These are phyloP conservation scores for Geotrichum cucujoidarum DNA, from an alignment of 1,139 yeast species.

Conservation along the genomic window DNA sequence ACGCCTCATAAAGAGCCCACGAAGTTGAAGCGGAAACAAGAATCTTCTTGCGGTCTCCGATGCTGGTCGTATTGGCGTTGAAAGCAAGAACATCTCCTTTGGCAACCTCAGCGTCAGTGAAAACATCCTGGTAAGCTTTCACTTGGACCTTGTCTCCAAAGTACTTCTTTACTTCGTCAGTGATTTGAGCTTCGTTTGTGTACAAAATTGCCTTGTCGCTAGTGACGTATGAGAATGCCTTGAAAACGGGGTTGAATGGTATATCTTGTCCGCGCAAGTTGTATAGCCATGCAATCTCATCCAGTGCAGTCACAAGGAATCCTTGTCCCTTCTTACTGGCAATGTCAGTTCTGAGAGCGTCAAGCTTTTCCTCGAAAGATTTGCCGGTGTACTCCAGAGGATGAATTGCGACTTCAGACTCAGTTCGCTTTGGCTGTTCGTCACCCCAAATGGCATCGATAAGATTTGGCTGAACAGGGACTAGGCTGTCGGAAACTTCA, in stretches of 20 bases:
- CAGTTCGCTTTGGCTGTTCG: slow-evolving; percentile 39
- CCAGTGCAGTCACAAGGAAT: slow-evolving; percentile 67
- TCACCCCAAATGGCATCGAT: slow-evolving; percentile 71
- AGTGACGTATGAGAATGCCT: slow-evolving; percentile 68
- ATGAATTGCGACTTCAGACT: slow-evolving; percentile 32
- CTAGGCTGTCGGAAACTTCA: slow-evolving; percentile 44
- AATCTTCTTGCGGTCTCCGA: slow-evolving; percentile 35
- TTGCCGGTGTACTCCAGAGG: slow-evolving; percentile 41
- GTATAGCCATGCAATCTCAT: slow-evolving; percentile 89
- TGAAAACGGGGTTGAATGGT: slow-evolving; percentile 87
- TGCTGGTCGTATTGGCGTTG: slow-evolving; percentile 18
- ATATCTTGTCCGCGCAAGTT: slow-evolving; percentile 85
- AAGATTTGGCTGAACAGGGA: slow-evolving; percentile 64
- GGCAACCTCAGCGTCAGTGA: slow-evolving; percentile 32
- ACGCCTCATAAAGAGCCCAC: slow-evolving; percentile 70
- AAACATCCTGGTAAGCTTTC: slow-evolving; percentile 36
- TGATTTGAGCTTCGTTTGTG: slow-evolving; percentile 64
- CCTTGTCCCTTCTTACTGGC: slow-evolving; percentile 42
- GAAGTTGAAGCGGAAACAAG: slow-evolving; percentile 64
- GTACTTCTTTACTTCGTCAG: slow-evolving; percentile 37
- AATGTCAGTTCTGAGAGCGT: slow-evolving; percentile 44
- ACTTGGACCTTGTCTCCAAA: slow-evolving; percentile 32
- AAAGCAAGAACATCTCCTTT: slow-evolving; percentile 37
- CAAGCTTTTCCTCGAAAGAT: slow-evolving; percentile 42
- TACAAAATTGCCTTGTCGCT: slow-evolving; percentile 56